These are phyloP conservation scores for Aspergillus ellipticus DNA, from an alignment of 495 filamentous ascomycete species.

Conservation along the genomic window DNA sequence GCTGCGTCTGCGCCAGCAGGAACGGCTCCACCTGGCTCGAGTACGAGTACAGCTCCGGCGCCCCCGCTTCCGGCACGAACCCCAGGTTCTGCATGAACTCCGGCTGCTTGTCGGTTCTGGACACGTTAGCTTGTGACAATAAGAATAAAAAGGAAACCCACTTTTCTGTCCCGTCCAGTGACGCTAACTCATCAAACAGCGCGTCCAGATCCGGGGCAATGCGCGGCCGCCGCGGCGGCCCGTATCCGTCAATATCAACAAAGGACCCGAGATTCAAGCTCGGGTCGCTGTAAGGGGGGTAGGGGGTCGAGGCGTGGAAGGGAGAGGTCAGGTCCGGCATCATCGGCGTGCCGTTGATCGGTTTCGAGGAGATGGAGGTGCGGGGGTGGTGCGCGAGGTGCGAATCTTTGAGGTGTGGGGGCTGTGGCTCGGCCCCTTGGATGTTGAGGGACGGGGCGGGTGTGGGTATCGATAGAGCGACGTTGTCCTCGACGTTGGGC, in stretches of 20 bases:
- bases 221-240: conserved; percentile 27
- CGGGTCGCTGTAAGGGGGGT: conserved; percentile 31
- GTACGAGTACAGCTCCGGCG: conserved; percentile 38
- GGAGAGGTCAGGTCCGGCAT: conserved; percentile 24
- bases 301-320: conserved; percentile 22
- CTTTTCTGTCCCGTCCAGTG: conserved; percentile 41
- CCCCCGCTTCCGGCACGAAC: conserved; percentile 33
- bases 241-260: conserved; percentile 34
- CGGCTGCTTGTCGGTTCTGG: conserved; percentile 35
- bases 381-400: conserved; percentile 10
- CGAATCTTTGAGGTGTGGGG: conserved; percentile 20
- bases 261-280: conserved; percentile 26
- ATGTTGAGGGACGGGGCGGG: conserved; percentile 33
- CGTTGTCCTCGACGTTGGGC: conserved; percentile 27
- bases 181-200: conserved; percentile 41
- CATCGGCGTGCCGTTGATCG: conserved; percentile 20
- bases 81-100: conserved; percentile 47
- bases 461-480: conserved; percentile 27
- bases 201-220: conserved; percentile 44
- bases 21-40: conserved; percentile 38
- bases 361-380: conserved; percentile 24
- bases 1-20: conserved; percentile 33
- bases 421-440: conserved; percentile 17
- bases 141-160: conserved; percentile 9
- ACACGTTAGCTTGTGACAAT: neutral